Evolutionary conservation across 2,329 filamentous ascomycete species (phyloP), one percentile per base, ranked within the genome.

Genomic region (Raffaelea albimanens): DNA sequence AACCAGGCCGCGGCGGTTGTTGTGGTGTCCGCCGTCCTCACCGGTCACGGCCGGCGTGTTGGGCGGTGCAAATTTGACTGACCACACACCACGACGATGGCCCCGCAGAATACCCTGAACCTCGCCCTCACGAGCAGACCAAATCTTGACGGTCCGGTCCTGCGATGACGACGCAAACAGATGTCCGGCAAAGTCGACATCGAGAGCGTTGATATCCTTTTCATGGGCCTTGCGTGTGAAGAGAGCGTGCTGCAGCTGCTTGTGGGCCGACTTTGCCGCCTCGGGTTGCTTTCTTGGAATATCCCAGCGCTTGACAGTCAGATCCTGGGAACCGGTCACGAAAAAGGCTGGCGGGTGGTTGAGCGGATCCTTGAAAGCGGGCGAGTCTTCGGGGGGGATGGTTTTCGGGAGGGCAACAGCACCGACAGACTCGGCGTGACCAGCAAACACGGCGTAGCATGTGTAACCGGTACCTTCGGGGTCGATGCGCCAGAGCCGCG

Each of bases 151-250:
- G 0, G 88, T 94, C 55, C 89, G 87, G 63, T 98, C 93, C 66
- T 98, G 93, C 5, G 91, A 97, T 25, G 93, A 91, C 1, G 93
- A 96, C 3, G 91, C 94, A 60, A 98, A 97, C 1, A 96, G 67
- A n/a, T 82, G 78, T 4, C 79, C 80, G 2, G 77, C 73, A 20
- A 81, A 76, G 53, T 89, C 87, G 11, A 93, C 75, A 54, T 94
- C 88, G 44, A 98, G 78, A 2, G 93, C 89, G 58, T 98, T 98
- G 66, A 98, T 98, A 56, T 98, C 93, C 63, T 98, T 98, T 61
- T 98, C 93, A 65, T 98, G 93, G 1, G 93, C 93, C 65, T 96
- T 95, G 48, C 93, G 80, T 1, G 93, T 97, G 63, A 87, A 98
- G 4, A 82, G 87, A 87, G 56, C 81, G 71, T 10, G 80, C 68